These are phyloP conservation scores for Aspergillus sp. DNA, from an alignment of 2,329 filamentous ascomycete species.

Conservation along the genomic window DNA sequence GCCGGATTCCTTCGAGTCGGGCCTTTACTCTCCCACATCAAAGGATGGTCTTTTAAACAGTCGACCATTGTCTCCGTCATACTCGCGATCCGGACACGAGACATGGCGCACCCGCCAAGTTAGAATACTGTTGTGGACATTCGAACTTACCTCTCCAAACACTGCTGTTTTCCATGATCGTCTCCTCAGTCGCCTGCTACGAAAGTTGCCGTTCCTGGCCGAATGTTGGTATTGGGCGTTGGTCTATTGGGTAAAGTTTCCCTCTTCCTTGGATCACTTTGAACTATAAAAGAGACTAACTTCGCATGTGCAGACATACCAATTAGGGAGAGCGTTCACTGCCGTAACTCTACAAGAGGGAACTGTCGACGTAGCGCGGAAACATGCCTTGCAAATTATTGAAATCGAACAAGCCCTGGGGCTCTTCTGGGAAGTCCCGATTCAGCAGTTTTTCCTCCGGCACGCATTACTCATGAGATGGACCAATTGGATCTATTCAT, in stretches of 20 bases:
- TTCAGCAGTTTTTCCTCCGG: slow-evolving; percentile 60
- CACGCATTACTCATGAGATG: slow-evolving; percentile 61
- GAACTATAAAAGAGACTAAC: slow-evolving; percentile 7
- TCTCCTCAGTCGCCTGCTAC: slow-evolving; percentile 62
- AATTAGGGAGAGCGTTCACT: slow-evolving; percentile 70
- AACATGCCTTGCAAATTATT: slow-evolving; percentile 68
- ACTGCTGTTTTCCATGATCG: slow-evolving; percentile 60
- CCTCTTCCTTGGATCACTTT: background rate
- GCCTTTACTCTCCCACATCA: slow-evolving; percentile 36
- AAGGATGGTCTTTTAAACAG: slow-evolving; percentile 36
- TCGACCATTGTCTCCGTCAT: slow-evolving; percentile 38
- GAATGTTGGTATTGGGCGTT: slow-evolving; percentile 77
- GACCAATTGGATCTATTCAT: slow-evolving; percentile 73
- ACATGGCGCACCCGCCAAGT: slow-evolving; percentile 54
- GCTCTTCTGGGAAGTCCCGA: slow-evolving; percentile 64
- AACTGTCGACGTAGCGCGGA: slow-evolving; percentile 67
- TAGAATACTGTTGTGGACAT: slow-evolving; percentile 46
- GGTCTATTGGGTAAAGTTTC: slow-evolving; percentile 68
- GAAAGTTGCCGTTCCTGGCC: slow-evolving; percentile 68
- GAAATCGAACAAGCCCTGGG: slow-evolving; percentile 63
- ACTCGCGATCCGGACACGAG: slow-evolving; percentile 44
- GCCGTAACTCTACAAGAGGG: slow-evolving; percentile 67
- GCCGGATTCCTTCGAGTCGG: slow-evolving; percentile 42
- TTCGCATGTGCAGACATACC: slow-evolving; percentile 60
- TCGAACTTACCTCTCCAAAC: slow-evolving; percentile 59